phyloP scores from a whole-genome alignment of 768 basidiomycete genomes.

The Lentinus brumalis region DNA sequence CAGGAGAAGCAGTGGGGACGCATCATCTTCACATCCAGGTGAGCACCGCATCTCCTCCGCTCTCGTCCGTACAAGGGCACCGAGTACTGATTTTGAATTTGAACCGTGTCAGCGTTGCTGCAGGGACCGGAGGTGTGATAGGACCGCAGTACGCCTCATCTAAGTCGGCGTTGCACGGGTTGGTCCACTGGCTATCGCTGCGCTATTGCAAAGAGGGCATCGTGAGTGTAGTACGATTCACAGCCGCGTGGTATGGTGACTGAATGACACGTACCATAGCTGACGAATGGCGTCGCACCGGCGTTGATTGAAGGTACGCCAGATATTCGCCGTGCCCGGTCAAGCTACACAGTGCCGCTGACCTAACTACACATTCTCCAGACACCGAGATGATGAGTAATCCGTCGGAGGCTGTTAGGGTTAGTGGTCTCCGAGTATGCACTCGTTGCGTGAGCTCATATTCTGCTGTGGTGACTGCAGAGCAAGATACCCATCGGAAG shows the following conservation, averaged over 20 bases:
- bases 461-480: conserved; percentile 26
- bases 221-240: conserved; percentile 33
- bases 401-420: conserved; percentile 37
- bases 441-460: neutral
- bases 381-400: conserved; percentile 53
- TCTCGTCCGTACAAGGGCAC: neutral
- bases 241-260: no score
- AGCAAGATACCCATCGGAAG: conserved; percentile 52
- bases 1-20: conserved; percentile 49
- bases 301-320: conserved; percentile 48
- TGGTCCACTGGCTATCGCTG: conserved; percentile 55
- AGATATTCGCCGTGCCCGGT: neutral
- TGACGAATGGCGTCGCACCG: conserved; percentile 55
- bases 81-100: neutral
- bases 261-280: conserved; percentile 30
- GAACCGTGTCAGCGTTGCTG: conserved; percentile 42
- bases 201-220: conserved; percentile 53
- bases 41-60: neutral
- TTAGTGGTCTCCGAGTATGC: conserved; percentile 16
- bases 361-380: conserved; percentile 9
- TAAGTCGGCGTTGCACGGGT: conserved; percentile 55
- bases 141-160: conserved; percentile 61
- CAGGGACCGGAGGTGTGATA: conserved; percentile 54
- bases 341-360: neutral
- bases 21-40: conserved; percentile 56